Base-by-base conservation (phyloP, 1,284 basidiomycete species). In the Trametes sp. region DNA sequence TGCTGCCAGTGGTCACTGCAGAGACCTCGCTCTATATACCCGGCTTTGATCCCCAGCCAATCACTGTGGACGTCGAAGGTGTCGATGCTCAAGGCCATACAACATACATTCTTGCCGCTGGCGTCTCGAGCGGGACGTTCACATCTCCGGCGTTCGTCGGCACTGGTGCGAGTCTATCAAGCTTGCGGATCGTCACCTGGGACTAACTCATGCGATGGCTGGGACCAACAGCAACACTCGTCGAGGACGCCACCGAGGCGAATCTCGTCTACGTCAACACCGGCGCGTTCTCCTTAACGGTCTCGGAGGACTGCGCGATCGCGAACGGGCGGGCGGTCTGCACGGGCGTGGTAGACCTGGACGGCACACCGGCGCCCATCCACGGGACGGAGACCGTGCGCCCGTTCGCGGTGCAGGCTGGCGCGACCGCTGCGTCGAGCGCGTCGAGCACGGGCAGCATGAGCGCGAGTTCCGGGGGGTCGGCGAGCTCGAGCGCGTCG, bases 1-100 rank as follows among this genome's bases (percentile, higher is more conserved):
- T 5, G 11, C 6, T 26, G 2, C 42, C 57, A 72, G 73, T 57
- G 54, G 69, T 62, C 13, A 42, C 56, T 16, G 73, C 71, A 2
- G 63, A 72, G 56, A 74, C 75, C 1, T 80, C 82, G 16, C 68
- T 83, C 38, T 81, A 76, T 64, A 74, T 84, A 52, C 82, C 81
- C 4, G 81, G 75, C 31, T 81, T 82, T 54, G 79, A 83, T 60
- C 74, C 78, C 13, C 79, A 81, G 68, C 77, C 79, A 4, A 61
- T 83, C 33, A 79, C 79, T 51, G 81, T 77, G 35, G 72, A 76
- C 54, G 67, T 76, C 26, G 49, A 81, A 23, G 81, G 80, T 14
- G 76, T 78, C 14, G 81, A 78, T 9, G 52, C 69, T 16, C 71
- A 79, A 53, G 79, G 81, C 11, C 72, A 73, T 38, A 83, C 82